These are phyloP conservation scores for Carnegiea gigantea DNA, from an alignment of 179 eudicot genomes.

Conservation along the genomic window DNA sequence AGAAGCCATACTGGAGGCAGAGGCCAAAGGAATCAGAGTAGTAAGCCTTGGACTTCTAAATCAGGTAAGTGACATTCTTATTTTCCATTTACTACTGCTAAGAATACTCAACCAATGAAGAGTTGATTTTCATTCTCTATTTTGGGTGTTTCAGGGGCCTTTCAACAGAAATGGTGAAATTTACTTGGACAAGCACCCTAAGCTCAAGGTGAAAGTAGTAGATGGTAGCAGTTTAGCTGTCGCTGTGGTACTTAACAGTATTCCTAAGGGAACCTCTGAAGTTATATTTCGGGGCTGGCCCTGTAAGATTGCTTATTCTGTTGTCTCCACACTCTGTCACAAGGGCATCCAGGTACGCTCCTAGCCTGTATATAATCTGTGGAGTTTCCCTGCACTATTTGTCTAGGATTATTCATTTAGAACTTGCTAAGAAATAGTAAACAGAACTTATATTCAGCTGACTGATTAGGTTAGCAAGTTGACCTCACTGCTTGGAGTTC, in stretches of 20 bases:
- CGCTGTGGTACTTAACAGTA: slow-evolving; percentile 53
- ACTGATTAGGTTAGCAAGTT: background rate
- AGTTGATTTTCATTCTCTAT: background rate
- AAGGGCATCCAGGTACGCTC: slow-evolving; percentile 53
- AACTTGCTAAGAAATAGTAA: too few relatives aligned
- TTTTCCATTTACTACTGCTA: background rate
- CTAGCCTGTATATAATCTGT: background rate
- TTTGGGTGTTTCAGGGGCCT: slow-evolving; percentile 28
- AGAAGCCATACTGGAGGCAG: slow-evolving; percentile 76
- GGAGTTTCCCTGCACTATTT: background rate
- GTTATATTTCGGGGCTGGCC: slow-evolving; percentile 45
- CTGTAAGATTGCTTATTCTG: slow-evolving; percentile 49
- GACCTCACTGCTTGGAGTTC: background rate
- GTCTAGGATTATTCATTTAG: too few relatives aligned
- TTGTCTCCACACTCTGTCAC: slow-evolving; percentile 50
- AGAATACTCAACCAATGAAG: background rate
- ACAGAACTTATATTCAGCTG: background rate
- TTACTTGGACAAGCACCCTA: slow-evolving; percentile 45
- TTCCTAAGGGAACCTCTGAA: slow-evolving; percentile 48
- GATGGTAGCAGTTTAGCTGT: slow-evolving; percentile 68
- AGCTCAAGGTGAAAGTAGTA: slow-evolving; percentile 54
- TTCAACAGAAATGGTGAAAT: slow-evolving; percentile 52
- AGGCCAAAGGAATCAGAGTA: slow-evolving; percentile 56
- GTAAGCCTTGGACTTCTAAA: slow-evolving; percentile 78
- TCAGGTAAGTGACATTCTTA: slow-evolving; percentile 42